Percentiles rank a stretch among this genome's conserved stretches.
Conservation (phyloP, 257 asterid genomes). For the Solanum arcanum region DNA sequence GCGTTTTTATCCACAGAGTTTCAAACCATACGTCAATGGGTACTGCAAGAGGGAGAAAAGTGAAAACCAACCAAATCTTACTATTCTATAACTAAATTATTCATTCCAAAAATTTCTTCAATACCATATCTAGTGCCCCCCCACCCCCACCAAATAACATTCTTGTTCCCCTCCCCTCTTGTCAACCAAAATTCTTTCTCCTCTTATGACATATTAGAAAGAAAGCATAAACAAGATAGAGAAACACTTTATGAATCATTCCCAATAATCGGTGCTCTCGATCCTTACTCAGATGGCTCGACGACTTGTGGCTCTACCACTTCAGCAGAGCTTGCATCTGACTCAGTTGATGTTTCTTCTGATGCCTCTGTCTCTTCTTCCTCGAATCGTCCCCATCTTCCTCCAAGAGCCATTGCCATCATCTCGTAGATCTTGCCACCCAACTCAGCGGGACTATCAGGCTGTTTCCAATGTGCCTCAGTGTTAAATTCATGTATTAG, state of each 20-base stretch:
- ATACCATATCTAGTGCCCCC: background rate
- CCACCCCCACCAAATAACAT: background rate
- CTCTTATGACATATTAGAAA: background rate
- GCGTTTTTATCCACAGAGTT: background rate
- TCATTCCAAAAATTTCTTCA: background rate
- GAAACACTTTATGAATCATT: constrained; percentile 63
- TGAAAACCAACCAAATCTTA: background rate
- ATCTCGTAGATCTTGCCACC: constrained; percentile 93
- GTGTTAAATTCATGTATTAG: background rate
- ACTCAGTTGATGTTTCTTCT: constrained; percentile 7
- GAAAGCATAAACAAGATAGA: background rate
- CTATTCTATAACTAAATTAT: background rate
- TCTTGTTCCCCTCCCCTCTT: background rate
- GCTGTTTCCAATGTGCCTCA: constrained; percentile 25
- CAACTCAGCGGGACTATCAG: constrained; percentile 92
- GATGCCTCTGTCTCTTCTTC: constrained; percentile 20
- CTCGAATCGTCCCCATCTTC: constrained; percentile 88
- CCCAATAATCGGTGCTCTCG: constrained; percentile 19
- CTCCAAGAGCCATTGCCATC: constrained; percentile 99
- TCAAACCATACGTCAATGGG: background rate
- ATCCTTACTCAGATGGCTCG: constrained; percentile 93
- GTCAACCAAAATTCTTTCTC: background rate
- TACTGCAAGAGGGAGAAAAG: background rate
- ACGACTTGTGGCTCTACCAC: constrained; percentile 37
- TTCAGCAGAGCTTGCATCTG: constrained; percentile 19